These are phyloP conservation scores for Coffea eugenioides DNA, from an alignment of 257 asterid genomes.

Conservation along the genomic window DNA sequence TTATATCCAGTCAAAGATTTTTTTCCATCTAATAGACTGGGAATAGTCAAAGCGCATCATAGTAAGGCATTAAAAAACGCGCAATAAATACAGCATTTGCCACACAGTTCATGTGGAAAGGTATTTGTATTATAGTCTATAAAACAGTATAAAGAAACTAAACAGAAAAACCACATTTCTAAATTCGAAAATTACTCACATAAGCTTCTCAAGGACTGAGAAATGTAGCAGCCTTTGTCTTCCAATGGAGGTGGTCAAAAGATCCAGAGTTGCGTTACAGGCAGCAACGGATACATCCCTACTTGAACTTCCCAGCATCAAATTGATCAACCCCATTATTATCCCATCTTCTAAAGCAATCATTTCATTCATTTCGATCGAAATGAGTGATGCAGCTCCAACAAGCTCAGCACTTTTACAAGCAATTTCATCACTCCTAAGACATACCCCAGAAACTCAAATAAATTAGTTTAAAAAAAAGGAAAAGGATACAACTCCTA, in stretches of 20 bases:
- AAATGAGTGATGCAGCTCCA: conserved; percentile 58
- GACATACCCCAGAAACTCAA: neutral
- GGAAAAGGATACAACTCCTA: neutral
- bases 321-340: conserved; percentile 49
- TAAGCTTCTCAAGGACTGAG: conserved; percentile 45
- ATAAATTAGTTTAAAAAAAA: neutral
- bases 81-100: neutral
- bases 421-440: conserved; percentile 48
- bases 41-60: neutral
- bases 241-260: conserved; percentile 59
- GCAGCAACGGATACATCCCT: conserved; percentile 50
- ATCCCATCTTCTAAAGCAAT: conserved; percentile 51
- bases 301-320: conserved; percentile 30
- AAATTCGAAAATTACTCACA: conserved; percentile 46
- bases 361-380: conserved; percentile 56
- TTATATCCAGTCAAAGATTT: neutral
- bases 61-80: neutral
- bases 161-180: neutral
- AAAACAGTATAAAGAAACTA: neutral
- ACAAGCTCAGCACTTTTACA: conserved; percentile 49
- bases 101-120: neutral
- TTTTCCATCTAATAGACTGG: neutral
- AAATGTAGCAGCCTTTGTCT: conserved; percentile 45
- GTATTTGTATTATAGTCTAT: neutral
- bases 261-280: conserved; percentile 70